phyloP scores from a whole-genome alignment of 2,329 filamentous ascomycete genomes.

The Fusarium tricinctum region DNA sequence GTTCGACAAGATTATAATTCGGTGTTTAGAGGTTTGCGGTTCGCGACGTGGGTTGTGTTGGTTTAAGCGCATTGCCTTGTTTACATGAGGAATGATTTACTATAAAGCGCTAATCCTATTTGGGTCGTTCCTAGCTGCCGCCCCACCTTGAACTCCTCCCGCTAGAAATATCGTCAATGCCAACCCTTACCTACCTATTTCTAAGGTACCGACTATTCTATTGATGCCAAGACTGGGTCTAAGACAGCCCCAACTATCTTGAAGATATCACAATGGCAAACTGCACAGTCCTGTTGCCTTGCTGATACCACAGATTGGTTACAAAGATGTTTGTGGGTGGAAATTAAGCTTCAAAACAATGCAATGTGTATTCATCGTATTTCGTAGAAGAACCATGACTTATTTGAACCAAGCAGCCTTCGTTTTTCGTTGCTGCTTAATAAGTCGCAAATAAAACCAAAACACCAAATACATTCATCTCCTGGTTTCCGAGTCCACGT shows the following conservation, averaged over 20 bases:
- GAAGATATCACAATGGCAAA: background rate
- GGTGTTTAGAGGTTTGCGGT: conserved; percentile 39
- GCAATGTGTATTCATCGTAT: conserved; percentile 54
- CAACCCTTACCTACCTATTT: background rate
- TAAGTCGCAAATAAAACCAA: conserved; percentile 31
- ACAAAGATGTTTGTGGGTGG: background rate
- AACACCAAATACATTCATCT: conserved; percentile 51
- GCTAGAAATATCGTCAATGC: conserved; percentile 32
- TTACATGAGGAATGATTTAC: conserved; percentile 50
- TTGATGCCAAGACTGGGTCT: background rate
- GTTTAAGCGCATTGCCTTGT: conserved; percentile 50
- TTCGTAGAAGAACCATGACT: conserved; percentile 44
- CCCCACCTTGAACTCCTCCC: conserved; percentile 35
- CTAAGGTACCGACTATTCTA: too few relatives aligned
- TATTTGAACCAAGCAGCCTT: conserved; percentile 48
- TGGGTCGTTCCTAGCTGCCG: conserved; percentile 10
- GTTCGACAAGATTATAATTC: conserved; percentile 26
- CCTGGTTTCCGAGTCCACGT: conserved; percentile 45
- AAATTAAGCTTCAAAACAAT: background rate
- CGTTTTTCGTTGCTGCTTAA: conserved; percentile 50
- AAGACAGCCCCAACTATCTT: conserved; percentile 2
- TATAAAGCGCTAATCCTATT: conserved; percentile 40
- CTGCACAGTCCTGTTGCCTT: too few relatives aligned
- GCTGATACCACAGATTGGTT: background rate
- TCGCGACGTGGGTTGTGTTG: conserved; percentile 48